Conservation (phyloP, 306 rosid species). For the Lathyrus aphaca region DNA sequence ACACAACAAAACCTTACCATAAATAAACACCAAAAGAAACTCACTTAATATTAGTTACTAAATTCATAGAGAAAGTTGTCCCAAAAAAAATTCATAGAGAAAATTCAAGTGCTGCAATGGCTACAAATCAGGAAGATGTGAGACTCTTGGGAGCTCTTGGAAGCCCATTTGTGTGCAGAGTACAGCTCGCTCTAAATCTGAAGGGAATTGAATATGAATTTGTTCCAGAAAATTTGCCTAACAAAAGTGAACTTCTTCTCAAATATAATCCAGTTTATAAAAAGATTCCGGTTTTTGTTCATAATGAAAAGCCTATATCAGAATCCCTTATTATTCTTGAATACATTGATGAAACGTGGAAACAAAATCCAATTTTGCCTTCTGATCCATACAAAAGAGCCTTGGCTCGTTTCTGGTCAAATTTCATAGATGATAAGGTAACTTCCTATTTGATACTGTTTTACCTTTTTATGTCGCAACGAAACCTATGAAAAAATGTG, state of each 20-base stretch:
- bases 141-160: constrained; percentile 41
- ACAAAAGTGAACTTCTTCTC: constrained; percentile 55
- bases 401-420: constrained; percentile 69
- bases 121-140: constrained; percentile 38
- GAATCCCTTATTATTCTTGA: constrained; percentile 20
- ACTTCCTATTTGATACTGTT: neutral
- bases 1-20: neutral
- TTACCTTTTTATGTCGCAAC: too few relatives aligned
- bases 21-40: neutral
- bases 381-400: constrained; percentile 47
- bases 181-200: constrained; percentile 53
- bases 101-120: constrained; percentile 28
- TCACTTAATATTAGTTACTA: neutral
- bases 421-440: constrained; percentile 65
- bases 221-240: constrained; percentile 41
- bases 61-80: neutral
- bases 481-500: too few relatives aligned
- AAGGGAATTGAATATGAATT: constrained; percentile 57
- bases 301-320: neutral
- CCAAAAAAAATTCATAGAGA: neutral
- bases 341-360: constrained; percentile 20
- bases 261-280: constrained; percentile 64
- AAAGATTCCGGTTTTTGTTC: constrained; percentile 48
- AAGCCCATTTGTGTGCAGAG: constrained; percentile 55
- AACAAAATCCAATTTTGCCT: neutral